Evolutionary conservation across 306 rosid species (phyloP), one percentile per base, ranked within the genome.

Genomic region (Begonia masoniana): DNA sequence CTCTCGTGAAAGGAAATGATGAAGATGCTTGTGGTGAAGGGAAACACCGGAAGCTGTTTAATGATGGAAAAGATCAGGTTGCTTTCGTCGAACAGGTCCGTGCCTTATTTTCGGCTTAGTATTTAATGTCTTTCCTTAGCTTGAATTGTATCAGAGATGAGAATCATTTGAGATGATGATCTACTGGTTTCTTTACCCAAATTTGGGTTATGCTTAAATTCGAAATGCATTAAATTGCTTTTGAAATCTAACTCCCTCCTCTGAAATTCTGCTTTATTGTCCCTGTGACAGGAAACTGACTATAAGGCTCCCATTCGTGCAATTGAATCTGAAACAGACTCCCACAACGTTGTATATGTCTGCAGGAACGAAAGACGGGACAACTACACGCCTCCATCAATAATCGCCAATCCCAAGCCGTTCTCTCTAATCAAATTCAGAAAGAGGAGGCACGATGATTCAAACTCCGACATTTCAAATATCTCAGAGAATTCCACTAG

Each of bases 361-460:
- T 86, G 96, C 82, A 86, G 87, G 74, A 76, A 75, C 61, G 99
- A 83, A 75, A 79, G 78, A 51, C 65, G 69, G 69, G 82, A 84
- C 7, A 91, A 78, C 63, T 79, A 45, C 61, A 78, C 64, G 21
- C 59, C 74, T 51, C 67, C 75, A 6, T 48, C 69, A 14, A 59
- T 73, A 10, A 59, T 73, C 12, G 87, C 68, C 12, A 74, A 77
- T 51, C 88, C 83, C 1, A 76, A 76, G 60, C 75, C 96, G 9
- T 71, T 76, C 71, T 68, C 75, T 16, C 70, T 76, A 54, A 79
- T 82, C 47, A 73, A 56, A 52, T 86, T 86, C 71, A 92, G 87
- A 67, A 74, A 96, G 63, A 67, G 93, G 70, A 79, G 88, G 10
- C 73, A 57, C 43, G 63, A 69, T 41, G 86, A 79, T 54, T 54